phyloP scores from a whole-genome alignment of 2,329 filamentous ascomycete genomes.

The Cladosporium colombiae region DNA sequence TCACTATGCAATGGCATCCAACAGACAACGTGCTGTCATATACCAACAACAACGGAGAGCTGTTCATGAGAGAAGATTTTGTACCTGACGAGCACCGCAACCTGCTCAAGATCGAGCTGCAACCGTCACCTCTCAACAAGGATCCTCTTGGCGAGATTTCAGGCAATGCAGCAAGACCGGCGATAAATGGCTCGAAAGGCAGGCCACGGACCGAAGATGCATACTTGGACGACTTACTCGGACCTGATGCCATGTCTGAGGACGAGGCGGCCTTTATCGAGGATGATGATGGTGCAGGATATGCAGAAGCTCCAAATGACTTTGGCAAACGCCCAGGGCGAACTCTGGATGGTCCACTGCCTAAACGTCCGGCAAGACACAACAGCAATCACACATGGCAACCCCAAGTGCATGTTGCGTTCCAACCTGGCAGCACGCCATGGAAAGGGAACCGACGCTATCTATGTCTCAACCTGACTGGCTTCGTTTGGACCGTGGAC shows the following conservation, averaged over 20 bases:
- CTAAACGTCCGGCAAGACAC: slow-evolving; percentile 53
- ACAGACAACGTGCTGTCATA: slow-evolving; percentile 86
- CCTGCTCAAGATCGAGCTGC: slow-evolving; percentile 56
- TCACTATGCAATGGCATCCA: slow-evolving; percentile 89
- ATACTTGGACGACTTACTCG: slow-evolving; percentile 81
- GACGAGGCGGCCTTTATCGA: slow-evolving; percentile 81
- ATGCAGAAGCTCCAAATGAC: slow-evolving; percentile 65
- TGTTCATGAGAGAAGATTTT: slow-evolving; percentile 81
- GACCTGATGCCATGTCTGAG: slow-evolving; percentile 58
- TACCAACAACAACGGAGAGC: slow-evolving; percentile 86
- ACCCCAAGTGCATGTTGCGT: slow-evolving; percentile 75
- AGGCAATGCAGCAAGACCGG: slow-evolving; percentile 61
- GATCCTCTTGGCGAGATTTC: slow-evolving; percentile 72
- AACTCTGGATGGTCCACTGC: slow-evolving; percentile 41
- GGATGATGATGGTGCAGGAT: slow-evolving; percentile 93
- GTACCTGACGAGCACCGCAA: slow-evolving; percentile 53
- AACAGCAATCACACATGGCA: slow-evolving; percentile 49
- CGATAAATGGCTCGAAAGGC: slow-evolving; percentile 54
- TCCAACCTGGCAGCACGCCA: slow-evolving; percentile 92
- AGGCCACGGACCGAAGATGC: slow-evolving; percentile 50
- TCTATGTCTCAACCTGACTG: slow-evolving; percentile 87
- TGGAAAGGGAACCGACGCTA: slow-evolving; percentile 96
- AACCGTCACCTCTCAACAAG: slow-evolving; percentile 83
- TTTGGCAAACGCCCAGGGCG: slow-evolving; percentile 61
- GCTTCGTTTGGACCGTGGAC: slow-evolving; percentile 95